Percentiles rank a stretch among this genome's conserved stretches.
Evolutionary conservation across 2,329 filamentous ascomycete genomes (phyloP).

Genomic region (Calonectria montana): DNA sequence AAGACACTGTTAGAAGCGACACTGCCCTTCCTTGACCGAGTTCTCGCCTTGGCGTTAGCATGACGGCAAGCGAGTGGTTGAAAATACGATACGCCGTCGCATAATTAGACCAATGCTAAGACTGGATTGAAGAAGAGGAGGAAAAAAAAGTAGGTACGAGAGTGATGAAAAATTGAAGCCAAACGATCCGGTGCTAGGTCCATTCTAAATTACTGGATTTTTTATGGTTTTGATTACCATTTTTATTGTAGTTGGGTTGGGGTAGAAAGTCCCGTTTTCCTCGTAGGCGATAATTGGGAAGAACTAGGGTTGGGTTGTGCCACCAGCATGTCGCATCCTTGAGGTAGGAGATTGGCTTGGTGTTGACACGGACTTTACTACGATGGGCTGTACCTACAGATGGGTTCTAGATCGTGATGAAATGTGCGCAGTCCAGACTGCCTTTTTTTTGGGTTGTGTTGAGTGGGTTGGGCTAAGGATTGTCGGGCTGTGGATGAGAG

Average conservation of each 20-base stretch:
- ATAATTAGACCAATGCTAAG: no score
- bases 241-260: no score
- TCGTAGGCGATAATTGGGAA: slow-evolving; percentile 8
- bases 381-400: neutral
- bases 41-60: neutral
- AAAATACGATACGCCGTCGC: no score
- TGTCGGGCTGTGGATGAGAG: slow-evolving; percentile 13
- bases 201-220: no score
- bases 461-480: slow-evolving; percentile 19
- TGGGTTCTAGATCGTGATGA: slow-evolving; percentile 18
- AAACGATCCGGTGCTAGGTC: no score
- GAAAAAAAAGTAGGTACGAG: no score
- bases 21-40: neutral
- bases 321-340: neutral
- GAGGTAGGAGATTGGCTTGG: neutral
- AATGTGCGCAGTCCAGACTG: slow-evolving; percentile 23
- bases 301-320: neutral
- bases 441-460: slow-evolving; percentile 12
- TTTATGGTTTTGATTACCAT: no score
- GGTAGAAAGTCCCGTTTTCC: no score
- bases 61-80: neutral
- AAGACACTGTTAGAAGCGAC: neutral
- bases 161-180: no score
- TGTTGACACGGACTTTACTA: neutral
- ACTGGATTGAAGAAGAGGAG: no score